Base-by-base conservation (phyloP, 805 yeast genomes). In the Candida schatavii region DNA sequence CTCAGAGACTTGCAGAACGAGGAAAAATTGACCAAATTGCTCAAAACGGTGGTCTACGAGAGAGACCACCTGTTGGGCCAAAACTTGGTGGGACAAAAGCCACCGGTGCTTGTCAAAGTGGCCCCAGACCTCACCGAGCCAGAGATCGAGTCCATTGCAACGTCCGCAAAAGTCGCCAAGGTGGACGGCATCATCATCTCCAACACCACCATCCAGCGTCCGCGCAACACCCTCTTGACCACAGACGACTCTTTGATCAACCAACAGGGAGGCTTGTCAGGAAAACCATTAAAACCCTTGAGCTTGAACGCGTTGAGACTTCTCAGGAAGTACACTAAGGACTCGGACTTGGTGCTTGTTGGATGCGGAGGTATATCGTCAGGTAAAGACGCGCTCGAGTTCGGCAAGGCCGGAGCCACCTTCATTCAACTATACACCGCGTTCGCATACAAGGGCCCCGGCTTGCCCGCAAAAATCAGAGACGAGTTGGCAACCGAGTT, bases 311-410 rank as follows among this genome's bases (percentile, higher is more conserved):
- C 95, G 0, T 71, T 91, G 51, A 76, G 73, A 45, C 65, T 77
- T 2, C 79, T 91, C 51, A 80, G 93, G 43, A 82, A 85, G 52
- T 75, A 85, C 57, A 78, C 95, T 28, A 88, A 88, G 54, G 87
- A 79, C 46, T 75, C 85, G 1, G 74, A 80, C 40, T 62, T 89
- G 48, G 85, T 89, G 2, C 73, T 91, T 33, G 77, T 91, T 49
- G 98, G 98, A 26, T 89, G 97, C 65, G 98, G 98, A 43, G 98
- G 98, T 50, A 88, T 91, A 51, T 72, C 84, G n/a, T 66, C 72
- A 19, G 98, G 96, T 42, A 73, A 80, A 49, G 98, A 91, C 58
- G 97, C 90, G 0, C 68, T 90, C 37, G 97, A 90, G 50, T 91
- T 83, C 62, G 96, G 93, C 26, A 80, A 79, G 55, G 96, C 97